Evolutionary conservation across 2,329 filamentous ascomycete species (phyloP), one percentile per base, ranked within the genome.

Genomic region (Microdochium nivale): DNA sequence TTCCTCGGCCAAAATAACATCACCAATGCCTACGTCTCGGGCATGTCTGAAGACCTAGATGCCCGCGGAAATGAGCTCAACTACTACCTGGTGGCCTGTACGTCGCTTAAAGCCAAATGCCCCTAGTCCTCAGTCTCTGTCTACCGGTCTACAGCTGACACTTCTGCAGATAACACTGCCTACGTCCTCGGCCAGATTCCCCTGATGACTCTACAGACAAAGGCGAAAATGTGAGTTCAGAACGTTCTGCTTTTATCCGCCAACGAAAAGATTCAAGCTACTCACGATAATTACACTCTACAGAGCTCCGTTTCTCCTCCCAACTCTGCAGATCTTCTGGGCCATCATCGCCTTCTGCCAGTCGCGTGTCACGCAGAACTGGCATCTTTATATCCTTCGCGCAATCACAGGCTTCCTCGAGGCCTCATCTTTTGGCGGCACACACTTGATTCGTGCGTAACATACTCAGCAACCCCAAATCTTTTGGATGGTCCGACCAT

Each of bases 81-180:
- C 25, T 52, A 52, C 25, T 46, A 46, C 43, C 43, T 25, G 4
- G 47, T 49, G 13, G 47, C 47, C n/a, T 49, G 47, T 49, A n/a
- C 14, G 48, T 23, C 16, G 8, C 40, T 32, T 30, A 7, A n/a
- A 24, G 13, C 16, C 16, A 24, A 21, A 40, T 16, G 7, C 35
- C 7, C 11, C 35, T 11, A 7, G 35, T 8, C 10, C 19, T 11
- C 11, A 16, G n/a, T n/a, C 14, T 44, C 19, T 19, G 10, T 13
- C 16, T 4, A 19, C 21, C 23, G 13, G 40, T 5, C n/a, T 8
- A 8, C 21, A 5, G 24, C 13, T 47, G 24, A 47, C 13, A 7
- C 3, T 7, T 21, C 24, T 11, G 71, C 70, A 24, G 72, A 77
- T 57, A 74, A 67, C n/a, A 74, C 73, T 33, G 59, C 55, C 3